Evolutionary conservation across 2,329 filamentous ascomycete genomes (phyloP).

Genomic region (Pseudogymnoascus sp.): DNA sequence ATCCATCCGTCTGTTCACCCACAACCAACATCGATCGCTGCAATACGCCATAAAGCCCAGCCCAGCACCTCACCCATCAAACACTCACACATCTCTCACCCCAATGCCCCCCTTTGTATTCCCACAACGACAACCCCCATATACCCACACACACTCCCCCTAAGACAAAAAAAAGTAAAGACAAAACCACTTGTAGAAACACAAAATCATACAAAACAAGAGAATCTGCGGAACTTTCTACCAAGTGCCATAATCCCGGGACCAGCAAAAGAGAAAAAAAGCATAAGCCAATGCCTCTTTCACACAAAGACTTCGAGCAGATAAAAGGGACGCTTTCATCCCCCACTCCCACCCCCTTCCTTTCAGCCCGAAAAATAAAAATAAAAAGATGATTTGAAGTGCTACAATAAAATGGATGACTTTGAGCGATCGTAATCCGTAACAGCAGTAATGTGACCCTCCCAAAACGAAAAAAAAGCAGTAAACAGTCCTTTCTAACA

Average conservation of each 20-base stretch:
- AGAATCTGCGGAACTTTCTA: not conserved
- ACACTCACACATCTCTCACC: too few species aligned
- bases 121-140: not conserved
- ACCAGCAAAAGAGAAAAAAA: not conserved
- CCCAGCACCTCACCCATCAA: not conserved
- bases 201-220: not conserved
- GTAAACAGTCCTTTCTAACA: not conserved
- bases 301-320: not conserved
- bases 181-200: not conserved
- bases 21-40: not conserved
- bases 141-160: not conserved
- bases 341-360: not conserved
- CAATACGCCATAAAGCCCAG: not conserved
- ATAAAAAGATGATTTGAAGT: not conserved
- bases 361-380: not conserved
- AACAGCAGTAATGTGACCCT: not conserved
- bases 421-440: constrained; percentile 1
- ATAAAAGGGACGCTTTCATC: not conserved
- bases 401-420: not conserved
- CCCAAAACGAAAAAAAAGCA: not conserved
- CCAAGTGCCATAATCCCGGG: constrained; percentile 14
- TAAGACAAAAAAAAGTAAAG: not conserved
- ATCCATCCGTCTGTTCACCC: not conserved
- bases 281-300: too few species aligned
- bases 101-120: not conserved